phyloP scores from a whole-genome alignment of 2,329 filamentous ascomycete species.

The Fusarium subtropicale region DNA sequence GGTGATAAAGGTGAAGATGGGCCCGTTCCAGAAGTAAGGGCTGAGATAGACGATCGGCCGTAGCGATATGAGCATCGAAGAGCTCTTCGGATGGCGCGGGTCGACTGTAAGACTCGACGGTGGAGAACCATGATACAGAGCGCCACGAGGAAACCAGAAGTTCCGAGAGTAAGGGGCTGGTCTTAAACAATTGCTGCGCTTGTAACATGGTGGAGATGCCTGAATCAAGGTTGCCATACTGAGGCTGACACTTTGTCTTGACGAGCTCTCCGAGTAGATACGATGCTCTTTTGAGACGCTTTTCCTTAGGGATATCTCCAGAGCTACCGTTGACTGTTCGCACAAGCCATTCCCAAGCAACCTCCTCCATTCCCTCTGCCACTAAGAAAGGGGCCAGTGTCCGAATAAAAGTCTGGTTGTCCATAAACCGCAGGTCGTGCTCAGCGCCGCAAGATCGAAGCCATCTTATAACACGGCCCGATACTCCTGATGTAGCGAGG shows the following conservation, averaged over 20 bases:
- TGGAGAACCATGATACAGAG: slow-evolving; percentile 63
- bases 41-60: slow-evolving; percentile 56
- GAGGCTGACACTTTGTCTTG: slow-evolving; percentile 55
- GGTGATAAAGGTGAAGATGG: slow-evolving; percentile 67
- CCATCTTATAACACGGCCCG: slow-evolving; percentile 64
- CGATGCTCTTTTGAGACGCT: slow-evolving; percentile 47
- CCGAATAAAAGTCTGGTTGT: slow-evolving; percentile 53
- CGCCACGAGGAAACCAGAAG: slow-evolving; percentile 60
- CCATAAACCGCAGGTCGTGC: slow-evolving; percentile 59
- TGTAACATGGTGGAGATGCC: slow-evolving; percentile 62
- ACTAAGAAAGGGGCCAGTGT: slow-evolving; percentile 63
- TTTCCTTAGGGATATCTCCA: slow-evolving; percentile 32
- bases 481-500: slow-evolving; percentile 59
- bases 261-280: slow-evolving; percentile 57
- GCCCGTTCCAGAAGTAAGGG: slow-evolving; percentile 60
- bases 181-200: slow-evolving; percentile 58
- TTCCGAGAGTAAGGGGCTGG: slow-evolving; percentile 51
- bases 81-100: slow-evolving; percentile 59
- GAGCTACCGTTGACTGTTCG: slow-evolving; percentile 52
- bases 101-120: slow-evolving; percentile 61
- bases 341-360: slow-evolving; percentile 66
- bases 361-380: slow-evolving; percentile 63
- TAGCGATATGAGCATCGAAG: slow-evolving; percentile 65
- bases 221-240: slow-evolving; percentile 58
- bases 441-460: slow-evolving; percentile 63